These are phyloP conservation scores for Thinopyrum elongatum DNA, from an alignment of 176 grass and related monocot genomes.

Conservation along the genomic window DNA sequence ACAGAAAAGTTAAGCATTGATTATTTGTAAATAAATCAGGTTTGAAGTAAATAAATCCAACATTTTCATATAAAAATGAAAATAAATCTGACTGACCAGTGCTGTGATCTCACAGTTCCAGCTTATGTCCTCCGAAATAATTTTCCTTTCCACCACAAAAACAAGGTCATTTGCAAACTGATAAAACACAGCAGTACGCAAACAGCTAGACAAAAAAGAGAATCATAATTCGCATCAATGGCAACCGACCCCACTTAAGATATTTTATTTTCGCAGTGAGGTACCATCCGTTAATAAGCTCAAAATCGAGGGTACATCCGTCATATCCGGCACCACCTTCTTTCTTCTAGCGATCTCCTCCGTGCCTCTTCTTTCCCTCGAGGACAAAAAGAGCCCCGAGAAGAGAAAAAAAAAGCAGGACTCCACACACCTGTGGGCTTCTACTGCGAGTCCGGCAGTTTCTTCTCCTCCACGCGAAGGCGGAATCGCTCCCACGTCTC, in stretches of 20 bases:
- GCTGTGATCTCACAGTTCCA: not conserved
- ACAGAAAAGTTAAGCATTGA: no score
- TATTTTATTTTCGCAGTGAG: conserved; percentile 4
- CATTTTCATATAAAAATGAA: not conserved
- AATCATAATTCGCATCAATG: not conserved
- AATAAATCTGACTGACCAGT: not conserved
- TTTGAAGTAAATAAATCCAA: no score
- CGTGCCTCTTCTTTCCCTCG: not conserved
- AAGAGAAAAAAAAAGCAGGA: conserved; percentile 5
- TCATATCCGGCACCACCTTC: conserved; percentile 4
- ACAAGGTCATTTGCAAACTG: not conserved
- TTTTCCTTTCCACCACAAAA: no score
- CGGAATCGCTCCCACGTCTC: not conserved
- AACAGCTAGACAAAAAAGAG: not conserved
- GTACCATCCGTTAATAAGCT: not conserved
- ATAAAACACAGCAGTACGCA: not conserved
- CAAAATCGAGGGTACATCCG: not conserved
- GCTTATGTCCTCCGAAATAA: not conserved
- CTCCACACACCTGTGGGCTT: conserved; percentile 16
- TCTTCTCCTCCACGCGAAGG: conserved; percentile 21
- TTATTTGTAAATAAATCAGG: no score
- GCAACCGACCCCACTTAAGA: not conserved
- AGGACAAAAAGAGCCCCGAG: conserved; percentile 5
- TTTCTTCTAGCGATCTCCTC: conserved; percentile 42
- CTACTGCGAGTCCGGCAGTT: conserved; percentile 6